Base-by-base conservation (phyloP, 805 yeast species). In the Candida nanaspora region DNA sequence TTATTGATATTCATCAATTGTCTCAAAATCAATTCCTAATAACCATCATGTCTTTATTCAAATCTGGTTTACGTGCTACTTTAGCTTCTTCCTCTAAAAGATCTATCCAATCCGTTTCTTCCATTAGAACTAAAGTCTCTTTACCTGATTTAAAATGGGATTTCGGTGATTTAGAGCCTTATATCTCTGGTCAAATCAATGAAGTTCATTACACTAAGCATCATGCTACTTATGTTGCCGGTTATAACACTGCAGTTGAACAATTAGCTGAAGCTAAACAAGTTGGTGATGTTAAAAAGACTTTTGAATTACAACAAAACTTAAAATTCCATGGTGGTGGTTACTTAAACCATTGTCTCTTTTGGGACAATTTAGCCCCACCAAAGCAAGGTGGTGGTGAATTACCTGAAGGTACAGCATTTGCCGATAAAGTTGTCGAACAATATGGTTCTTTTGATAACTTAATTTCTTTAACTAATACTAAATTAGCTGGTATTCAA, bases 301-400 rank as follows among this genome's bases (percentile, higher is more conserved):
- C 81, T 38, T 71, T 82, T 54, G 76, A 70, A 49, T 69, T 86
- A 49, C 84, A 82, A 61, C 83, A 84, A 53, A 68, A 74, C 51
- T 78, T 88, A 69, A 87, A 85, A 61, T 87, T 87, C 78, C 89
- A 87, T 63, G 93, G 93, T 52, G 96, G 96, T 61, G 96, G 96
- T 25, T 85, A 70, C 70, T 69, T 81, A 57, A 87, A 87, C 78
- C 96, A 87, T 68, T 69, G 78, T 49, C 67, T 87, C 50, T 87
- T 84, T 75, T 87, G 94, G 94, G 82, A 83, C 64, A 84, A 81
- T 68, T 70, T 87, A 59, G 83, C 95, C 18, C 96, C 96, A 30
- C 65, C 60, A 37, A 72, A 75, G 41, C 69, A 69, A 44, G 86
- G 86, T 43, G 96, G 96, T 57, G 97, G 96, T 57, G 70, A 71